These are phyloP conservation scores for Aquanectria penicillioides DNA, from an alignment of 2,329 filamentous ascomycete species.

Conservation along the genomic window DNA sequence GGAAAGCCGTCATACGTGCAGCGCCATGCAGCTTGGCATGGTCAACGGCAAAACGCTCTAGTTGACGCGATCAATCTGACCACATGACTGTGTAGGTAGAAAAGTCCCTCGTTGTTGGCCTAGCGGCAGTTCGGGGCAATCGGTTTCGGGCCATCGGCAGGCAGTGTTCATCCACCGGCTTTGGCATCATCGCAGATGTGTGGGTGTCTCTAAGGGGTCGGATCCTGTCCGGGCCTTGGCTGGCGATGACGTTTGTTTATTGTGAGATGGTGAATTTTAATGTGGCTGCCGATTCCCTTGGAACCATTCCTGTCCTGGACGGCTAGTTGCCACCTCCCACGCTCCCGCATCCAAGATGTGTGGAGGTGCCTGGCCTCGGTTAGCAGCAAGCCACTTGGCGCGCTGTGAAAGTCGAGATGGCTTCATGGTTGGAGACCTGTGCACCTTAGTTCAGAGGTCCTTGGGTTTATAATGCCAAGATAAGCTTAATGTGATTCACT, in stretches of 20 bases:
- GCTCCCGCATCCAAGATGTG: neutral
- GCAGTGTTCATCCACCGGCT: conserved; percentile 16
- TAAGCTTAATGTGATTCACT: neutral
- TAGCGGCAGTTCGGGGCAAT: neutral
- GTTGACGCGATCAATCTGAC: neutral
- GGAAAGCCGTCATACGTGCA: neutral
- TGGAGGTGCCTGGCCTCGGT: conserved; percentile 13
- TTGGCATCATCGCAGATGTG: conserved; percentile 13
- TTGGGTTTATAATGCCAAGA: neutral
- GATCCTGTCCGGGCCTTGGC: conserved; percentile 33
- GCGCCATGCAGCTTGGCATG: conserved; percentile 8
- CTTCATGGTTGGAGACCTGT: neutral
- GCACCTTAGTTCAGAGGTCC: too few species aligned
- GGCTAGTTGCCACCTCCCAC: neutral
- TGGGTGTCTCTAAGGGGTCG: conserved; percentile 23
- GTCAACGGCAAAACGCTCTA: conserved; percentile 11
- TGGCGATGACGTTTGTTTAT: conserved; percentile 35
- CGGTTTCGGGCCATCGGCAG: conserved; percentile 28
- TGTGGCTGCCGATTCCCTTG: conserved; percentile 22
- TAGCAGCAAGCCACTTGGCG: neutral
- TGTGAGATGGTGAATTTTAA: conserved; percentile 32
- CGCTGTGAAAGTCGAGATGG: too few species aligned
- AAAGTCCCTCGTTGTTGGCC: neutral
- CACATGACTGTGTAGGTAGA: neutral
- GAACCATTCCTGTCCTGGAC: conserved; percentile 8